Evolutionary conservation across 371 early-diverging fungal genomes (phyloP), one percentile per base, ranked within the genome.

Genomic region (Mortierella sp.): DNA sequence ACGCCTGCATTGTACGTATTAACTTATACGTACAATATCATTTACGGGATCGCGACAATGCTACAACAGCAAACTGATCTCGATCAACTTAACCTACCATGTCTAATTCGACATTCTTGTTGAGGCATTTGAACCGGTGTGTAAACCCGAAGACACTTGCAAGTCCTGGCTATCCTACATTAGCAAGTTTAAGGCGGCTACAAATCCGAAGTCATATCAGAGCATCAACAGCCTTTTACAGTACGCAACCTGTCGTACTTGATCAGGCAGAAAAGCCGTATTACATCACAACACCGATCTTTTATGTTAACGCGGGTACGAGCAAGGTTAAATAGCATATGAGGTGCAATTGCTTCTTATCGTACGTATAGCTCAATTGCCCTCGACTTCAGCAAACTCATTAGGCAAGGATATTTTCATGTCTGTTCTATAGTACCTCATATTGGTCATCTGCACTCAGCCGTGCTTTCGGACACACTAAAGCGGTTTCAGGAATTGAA

Each of bases 231-330:
- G 57, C 63, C 0, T 32, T 70, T 21, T 76, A 74, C 63, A 81
- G 68, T 62, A 60, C 66, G 7, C 53, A 58, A 2, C 15, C 55
- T 45, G 11, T 19, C 6, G 24, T 7, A 19, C 28, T 58, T 19
- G 64, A 72, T 63, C 64, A 40, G 43, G 33, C 58, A 7, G 45
- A 74, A 6, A 86, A 85, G 38, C 86, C 83, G 6, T 76, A 87
- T 47, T 91, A 87, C 73, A 87, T 97, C 52, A 96, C 97, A 0
- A 95, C 97, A 45, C 98, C 98, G 15, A 97, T 98, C 57, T 98
- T 96, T 77, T 98, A 98, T 84, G 98, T 97, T 28, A 98, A 98
- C 87, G 93, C 97, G n/a, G 90, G 96, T 94, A 84, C 62, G 69
- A 47, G 7, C 40, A 19, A 59, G 19, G 10, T 6, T 22, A 33